Base-by-base conservation (phyloP, 1,284 basidiomycete genomes). In the Boletus mariae region DNA sequence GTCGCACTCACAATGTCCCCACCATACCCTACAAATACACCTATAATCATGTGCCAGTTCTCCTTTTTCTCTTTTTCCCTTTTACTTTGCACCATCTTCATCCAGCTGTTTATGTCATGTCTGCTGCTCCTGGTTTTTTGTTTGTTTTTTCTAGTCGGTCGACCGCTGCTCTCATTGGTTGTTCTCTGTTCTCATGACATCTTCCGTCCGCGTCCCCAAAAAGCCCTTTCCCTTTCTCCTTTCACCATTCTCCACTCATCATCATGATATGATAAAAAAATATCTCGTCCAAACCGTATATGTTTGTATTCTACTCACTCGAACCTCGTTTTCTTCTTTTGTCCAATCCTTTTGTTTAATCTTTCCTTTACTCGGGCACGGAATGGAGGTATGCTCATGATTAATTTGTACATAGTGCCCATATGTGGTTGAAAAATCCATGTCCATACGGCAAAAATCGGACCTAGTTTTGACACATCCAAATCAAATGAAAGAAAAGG, bases 191-290 rank as follows among this genome's bases (percentile, higher is more conserved):
- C 20, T 58, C 47, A 45, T 31, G 17, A 28, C 25, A 43, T 43
- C 41, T 28, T 26, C 43, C 26, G 28, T 45, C 43, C 26, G n/a
- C 9, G 5, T 8, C 6, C 5, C 12, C 0, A 17, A 25, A 20
- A 28, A 29, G 26, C 11, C 15, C n/a, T 17, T 28, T 43, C 4
- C 20, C 31, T 12, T 5, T 35, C 13, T 5, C 25, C n/a, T 10
- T 25, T 23, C 20, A 4, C 37, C 5, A 13, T 44, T 28, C 41
- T 42, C 25, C 15, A 55, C 54, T 54, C 63, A 59, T 35, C 52
- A 47, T 43, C 49, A 48, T 51, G 52, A 68, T 70, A 66, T 65
- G 65, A 55, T 66, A 61, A 62, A 68, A 31, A 62, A 61, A 47
- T 47, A 13, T 68, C 57, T 59, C 51, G 29, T 48, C 53, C 26